Evolutionary conservation across 192 early-diverging fungal genomes (phyloP).

Genomic region (Entrophospora sp.): DNA sequence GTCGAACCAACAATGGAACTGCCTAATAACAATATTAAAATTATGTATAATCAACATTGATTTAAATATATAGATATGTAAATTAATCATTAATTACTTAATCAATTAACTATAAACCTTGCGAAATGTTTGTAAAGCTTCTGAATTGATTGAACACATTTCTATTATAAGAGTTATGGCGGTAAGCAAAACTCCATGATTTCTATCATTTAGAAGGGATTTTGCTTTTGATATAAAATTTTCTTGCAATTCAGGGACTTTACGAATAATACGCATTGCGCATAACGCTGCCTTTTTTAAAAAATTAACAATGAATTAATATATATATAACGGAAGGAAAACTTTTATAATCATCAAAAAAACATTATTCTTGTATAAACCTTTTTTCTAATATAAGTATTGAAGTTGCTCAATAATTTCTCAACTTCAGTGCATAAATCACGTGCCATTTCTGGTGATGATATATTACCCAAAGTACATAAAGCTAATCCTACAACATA

Average conservation of each 20-base stretch:
- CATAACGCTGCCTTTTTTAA: constrained; percentile 72
- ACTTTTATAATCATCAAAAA: no score
- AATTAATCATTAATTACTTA: no score
- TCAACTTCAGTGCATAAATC: constrained; percentile 93
- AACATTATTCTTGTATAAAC: no score
- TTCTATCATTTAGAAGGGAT: constrained; percentile 77
- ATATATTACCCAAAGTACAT: constrained; percentile 93
- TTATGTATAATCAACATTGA: neutral
- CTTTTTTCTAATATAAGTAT: constrained; percentile 96
- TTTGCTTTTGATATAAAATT: constrained; percentile 71
- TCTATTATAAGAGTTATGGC: constrained; percentile 83
- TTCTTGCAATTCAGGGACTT: constrained; percentile 87
- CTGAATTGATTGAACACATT: constrained; percentile 69
- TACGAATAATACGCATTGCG: constrained; percentile 83
- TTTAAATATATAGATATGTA: no score
- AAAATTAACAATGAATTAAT: no score
- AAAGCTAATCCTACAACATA: constrained; percentile 95
- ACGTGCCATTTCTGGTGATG: constrained; percentile 90
- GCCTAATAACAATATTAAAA: constrained; percentile 27
- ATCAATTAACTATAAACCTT: no score
- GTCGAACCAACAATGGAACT: constrained; percentile 77
- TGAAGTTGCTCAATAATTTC: constrained; percentile 78
- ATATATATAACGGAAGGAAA: no score
- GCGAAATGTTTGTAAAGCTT: constrained; percentile 62
- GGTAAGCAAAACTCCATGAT: constrained; percentile 91